phyloP scores from a whole-genome alignment of 2,329 filamentous ascomycete genomes.

The Aspergillus pseudoviridinutans region DNA sequence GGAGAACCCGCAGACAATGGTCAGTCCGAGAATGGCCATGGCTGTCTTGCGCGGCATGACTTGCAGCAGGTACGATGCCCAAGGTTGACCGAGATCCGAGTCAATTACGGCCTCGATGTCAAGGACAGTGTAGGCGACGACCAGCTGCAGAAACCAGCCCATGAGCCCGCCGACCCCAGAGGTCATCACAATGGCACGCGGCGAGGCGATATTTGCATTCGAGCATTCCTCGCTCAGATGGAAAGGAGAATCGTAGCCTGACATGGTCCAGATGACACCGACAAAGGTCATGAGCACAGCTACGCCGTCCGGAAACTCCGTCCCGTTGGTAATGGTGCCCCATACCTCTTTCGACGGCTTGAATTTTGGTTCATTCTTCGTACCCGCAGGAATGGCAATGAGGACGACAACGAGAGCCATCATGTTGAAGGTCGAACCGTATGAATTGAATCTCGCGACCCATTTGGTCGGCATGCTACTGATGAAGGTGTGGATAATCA shows the following conservation, averaged over 20 bases:
- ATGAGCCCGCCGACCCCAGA: slow-evolving; percentile 62
- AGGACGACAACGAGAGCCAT: slow-evolving; percentile 62
- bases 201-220: slow-evolving; percentile 66
- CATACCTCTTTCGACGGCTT: slow-evolving; percentile 58
- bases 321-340: slow-evolving; percentile 62
- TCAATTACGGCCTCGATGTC: slow-evolving; percentile 57
- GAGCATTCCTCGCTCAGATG: slow-evolving; percentile 73
- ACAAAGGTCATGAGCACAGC: slow-evolving; percentile 69
- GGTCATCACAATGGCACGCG: slow-evolving; percentile 68
- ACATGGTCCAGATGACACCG: slow-evolving; percentile 66
- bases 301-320: slow-evolving; percentile 64
- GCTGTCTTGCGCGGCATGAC: slow-evolving; percentile 58
- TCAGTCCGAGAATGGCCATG: slow-evolving; percentile 60
- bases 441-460: slow-evolving; percentile 67
- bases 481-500: slow-evolving; percentile 64
- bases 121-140: slow-evolving; percentile 68
- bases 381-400: slow-evolving; percentile 63
- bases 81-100: slow-evolving; percentile 64
- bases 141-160: slow-evolving; percentile 70
- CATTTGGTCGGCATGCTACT: slow-evolving; percentile 68
- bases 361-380: slow-evolving; percentile 57
- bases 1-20: slow-evolving; percentile 65
- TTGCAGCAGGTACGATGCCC: slow-evolving; percentile 66
- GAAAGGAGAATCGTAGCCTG: slow-evolving; percentile 65
- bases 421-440: slow-evolving; percentile 68